Evolutionary conservation across 306 rosid species (phyloP), one percentile per base, ranked within the genome.

Genomic region (Begonia masoniana): DNA sequence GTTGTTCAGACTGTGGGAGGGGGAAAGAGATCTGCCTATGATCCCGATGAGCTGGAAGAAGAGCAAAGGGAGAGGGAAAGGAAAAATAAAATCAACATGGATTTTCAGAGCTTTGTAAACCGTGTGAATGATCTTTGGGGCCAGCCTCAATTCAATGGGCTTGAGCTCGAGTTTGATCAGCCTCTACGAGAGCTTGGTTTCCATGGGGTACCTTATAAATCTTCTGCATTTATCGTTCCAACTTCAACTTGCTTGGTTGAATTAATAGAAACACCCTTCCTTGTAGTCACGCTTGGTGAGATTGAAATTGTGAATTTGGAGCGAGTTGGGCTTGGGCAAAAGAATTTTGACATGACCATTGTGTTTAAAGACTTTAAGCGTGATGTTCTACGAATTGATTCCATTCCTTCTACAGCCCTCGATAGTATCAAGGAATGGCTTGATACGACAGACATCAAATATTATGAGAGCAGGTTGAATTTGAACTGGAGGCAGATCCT

Each of bases 281-380:
- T 85, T 55, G 94, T 89, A 16, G 87, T 89, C 59, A 80, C 94
- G 35, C 79, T 89, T 12, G 50, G 80, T 43, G 97, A 89, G 81
- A 89, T 89, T 73, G 97, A 89, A 68, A 89, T 89, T 71, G 95
- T 89, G 63, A 89, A 89, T 71, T 74, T 89, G 14, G 97, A 89
- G 73, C 76, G 97, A 69, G 95, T 85, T 63, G 97, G 97, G 54
- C 95, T 89, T 63, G 97, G 97, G 66, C 97, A 89, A 85, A 89
- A 89, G 77, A 89, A 89, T 71, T 89, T 89, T 61, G 97, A 89
- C 67, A 71, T 89, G 94, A 81, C 97, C 2, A 24, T 89, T 49
- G 94, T 89, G 1, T 89, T 89, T 73, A 89, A 85, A 77, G 97
- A 89, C 74, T 89, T 89, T 52, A 89, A 85, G 73, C 66, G 75